Evolutionary conservation across 2,329 filamentous ascomycete species (phyloP), one percentile per base, ranked within the genome.

Genomic region (Pseudogymnoascus sp.): DNA sequence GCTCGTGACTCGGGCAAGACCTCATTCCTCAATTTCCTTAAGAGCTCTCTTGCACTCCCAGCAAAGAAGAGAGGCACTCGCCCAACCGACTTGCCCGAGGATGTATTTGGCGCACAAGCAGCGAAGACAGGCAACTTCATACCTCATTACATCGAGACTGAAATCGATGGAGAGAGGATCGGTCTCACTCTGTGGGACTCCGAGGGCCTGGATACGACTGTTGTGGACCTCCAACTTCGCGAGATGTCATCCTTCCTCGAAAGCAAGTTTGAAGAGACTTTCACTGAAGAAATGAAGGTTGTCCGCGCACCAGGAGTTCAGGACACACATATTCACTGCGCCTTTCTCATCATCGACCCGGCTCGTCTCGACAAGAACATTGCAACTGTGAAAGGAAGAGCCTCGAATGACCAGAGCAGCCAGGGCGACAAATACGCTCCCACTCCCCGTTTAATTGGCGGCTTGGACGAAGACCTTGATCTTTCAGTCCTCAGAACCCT

Each of bases 181-280:
- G 95, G 95, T 7, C 78, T 99, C 68, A 99, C 95, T 0, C 78
- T 99, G 34, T 99, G 95, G 95, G 95, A 99, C 74, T 97, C 95
- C 0, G 88, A 95, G 71, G 95, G 95, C 1, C 78, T 99, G 63
- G 93, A 99, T 77, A 96, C 93, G 82, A 95, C 91, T 71, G 85
- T 97, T 37, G 92, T 97, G 61, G 95, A 97, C 75, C 84, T 97
- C 68, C 95, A 99, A 76, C 81, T 99, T 68, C 86, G 93, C 66
- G 91, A 96, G 74, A 93, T 97, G 80, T 88, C 89, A 36, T 83
- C 88, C 7, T 99, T 99, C 78, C 80, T 99, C 65, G 95, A 99
- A 80, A 93, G 89, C 80, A 97, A 97, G 76, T 99, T 99, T 70
- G 93, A 99, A 75, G 95, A 99, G 72, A 97, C 95, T 0, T 96